Conservation (phyloP, 768 basidiomycete species). For the Mycena venus region DNA sequence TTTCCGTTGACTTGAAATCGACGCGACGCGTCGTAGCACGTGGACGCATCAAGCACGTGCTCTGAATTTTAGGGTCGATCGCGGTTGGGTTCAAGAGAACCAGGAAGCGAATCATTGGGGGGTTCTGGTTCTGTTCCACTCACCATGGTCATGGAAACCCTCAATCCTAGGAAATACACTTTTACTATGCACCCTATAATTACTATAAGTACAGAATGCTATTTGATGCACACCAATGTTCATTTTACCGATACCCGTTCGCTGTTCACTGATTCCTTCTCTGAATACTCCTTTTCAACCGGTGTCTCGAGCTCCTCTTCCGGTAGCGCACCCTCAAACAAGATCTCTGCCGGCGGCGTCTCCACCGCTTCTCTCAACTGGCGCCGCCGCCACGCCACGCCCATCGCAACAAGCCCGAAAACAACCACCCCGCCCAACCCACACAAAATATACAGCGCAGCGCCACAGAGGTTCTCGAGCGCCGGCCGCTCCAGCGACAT, state of each 20-base stretch:
- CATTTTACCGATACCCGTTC: neutral
- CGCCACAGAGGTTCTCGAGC: conserved; percentile 5
- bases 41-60: too few species aligned
- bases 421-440: neutral
- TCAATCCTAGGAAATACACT: neutral
- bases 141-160: too few species aligned
- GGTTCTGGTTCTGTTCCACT: too few species aligned
- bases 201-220: neutral
- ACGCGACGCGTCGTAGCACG: too few species aligned
- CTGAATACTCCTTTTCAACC: neutral
- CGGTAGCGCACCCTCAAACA: too few species aligned
- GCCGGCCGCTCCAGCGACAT: neutral
- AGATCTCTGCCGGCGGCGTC: neutral
- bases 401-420: neutral
- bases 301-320: neutral
- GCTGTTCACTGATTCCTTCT: neutral
- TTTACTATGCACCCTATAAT: neutral
- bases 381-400: neutral
- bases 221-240: neutral
- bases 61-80: too few species aligned
- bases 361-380: neutral
- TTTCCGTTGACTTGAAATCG: too few species aligned
- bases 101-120: too few species aligned
- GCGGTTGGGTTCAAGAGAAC: too few species aligned
- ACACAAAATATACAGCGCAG: neutral